phyloP scores from a whole-genome alignment of 2,329 filamentous ascomycete genomes.

The Aspergillus awamori region DNA sequence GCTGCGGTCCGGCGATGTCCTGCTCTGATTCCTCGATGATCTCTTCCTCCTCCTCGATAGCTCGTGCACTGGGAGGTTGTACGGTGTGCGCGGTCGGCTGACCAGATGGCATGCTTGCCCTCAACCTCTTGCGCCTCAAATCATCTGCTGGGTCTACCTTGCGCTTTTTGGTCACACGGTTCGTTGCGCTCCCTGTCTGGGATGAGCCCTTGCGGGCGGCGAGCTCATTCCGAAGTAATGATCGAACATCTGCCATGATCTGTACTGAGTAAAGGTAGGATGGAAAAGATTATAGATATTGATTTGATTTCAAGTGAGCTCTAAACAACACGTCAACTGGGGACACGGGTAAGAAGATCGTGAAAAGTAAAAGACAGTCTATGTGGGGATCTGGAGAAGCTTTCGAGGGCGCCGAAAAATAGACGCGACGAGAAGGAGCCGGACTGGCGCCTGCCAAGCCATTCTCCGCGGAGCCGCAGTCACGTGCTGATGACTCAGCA shows the following conservation, averaged over 20 bases:
- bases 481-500: conserved; percentile 25
- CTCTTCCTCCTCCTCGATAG: conserved; percentile 30
- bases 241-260: conserved; percentile 75
- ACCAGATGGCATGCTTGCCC: conserved; percentile 35
- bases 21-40: conserved; percentile 30
- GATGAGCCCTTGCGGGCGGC: conserved; percentile 72
- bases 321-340: background rate
- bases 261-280: background rate
- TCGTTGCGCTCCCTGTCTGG: conserved; percentile 45
- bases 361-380: conserved; percentile 8
- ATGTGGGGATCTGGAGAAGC: conserved; percentile 31
- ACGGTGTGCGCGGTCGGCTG: conserved; percentile 36
- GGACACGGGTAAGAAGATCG: conserved; percentile 5
- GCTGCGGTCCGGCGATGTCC: conserved; percentile 29
- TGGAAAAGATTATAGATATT: conserved; percentile 1
- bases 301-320: background rate
- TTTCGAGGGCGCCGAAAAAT: conserved; percentile 19
- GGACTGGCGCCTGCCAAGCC: conserved; percentile 28
- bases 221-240: conserved; percentile 76
- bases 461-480: conserved; percentile 23
- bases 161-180: conserved; percentile 55
- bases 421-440: conserved; percentile 24
- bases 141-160: conserved; percentile 52
- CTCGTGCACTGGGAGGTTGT: conserved; percentile 27
- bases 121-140: conserved; percentile 48